Percentiles rank a stretch among this genome's conserved stretches.
These are phyloP conservation scores for Schoenoplectus tabernaemontani DNA, from an alignment of 202 grass and related monocot species.

Conservation along the genomic window DNA sequence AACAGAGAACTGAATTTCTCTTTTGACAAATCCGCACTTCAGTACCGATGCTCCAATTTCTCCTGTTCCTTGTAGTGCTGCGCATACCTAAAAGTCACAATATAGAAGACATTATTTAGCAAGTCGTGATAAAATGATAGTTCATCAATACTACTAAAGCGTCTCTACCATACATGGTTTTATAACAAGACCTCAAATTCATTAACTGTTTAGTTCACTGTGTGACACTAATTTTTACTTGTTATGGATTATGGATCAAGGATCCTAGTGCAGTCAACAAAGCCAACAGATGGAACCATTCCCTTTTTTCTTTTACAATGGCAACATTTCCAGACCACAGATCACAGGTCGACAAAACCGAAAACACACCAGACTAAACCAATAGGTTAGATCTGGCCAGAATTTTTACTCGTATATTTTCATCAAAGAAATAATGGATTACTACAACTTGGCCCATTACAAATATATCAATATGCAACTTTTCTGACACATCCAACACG, in stretches of 20 bases:
- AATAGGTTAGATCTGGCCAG: neutral
- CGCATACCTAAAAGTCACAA: conserved; percentile 48
- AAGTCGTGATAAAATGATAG: neutral
- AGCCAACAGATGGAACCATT: neutral
- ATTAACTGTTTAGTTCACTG: neutral
- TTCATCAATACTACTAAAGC: neutral
- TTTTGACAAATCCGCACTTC: conserved; percentile 1
- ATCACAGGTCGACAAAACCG: no score
- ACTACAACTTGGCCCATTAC: neutral
- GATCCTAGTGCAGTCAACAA: neutral
- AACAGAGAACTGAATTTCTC: neutral
- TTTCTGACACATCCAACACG: neutral
- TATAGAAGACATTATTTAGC: neutral
- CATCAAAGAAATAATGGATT: no score
- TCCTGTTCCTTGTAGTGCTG: conserved; percentile 86
- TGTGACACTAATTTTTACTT: neutral
- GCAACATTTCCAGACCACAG: neutral
- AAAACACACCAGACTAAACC: no score
- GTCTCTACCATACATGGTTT: neutral
- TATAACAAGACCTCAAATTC: neutral
- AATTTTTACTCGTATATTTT: no score
- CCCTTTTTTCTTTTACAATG: no score
- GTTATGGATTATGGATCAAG: neutral
- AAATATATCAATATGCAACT: neutral
- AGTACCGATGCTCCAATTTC: conserved; percentile 86